These are phyloP conservation scores for Pelargonium cotyledonis DNA, from an alignment of 441 rosid genomes.

Conservation along the genomic window DNA sequence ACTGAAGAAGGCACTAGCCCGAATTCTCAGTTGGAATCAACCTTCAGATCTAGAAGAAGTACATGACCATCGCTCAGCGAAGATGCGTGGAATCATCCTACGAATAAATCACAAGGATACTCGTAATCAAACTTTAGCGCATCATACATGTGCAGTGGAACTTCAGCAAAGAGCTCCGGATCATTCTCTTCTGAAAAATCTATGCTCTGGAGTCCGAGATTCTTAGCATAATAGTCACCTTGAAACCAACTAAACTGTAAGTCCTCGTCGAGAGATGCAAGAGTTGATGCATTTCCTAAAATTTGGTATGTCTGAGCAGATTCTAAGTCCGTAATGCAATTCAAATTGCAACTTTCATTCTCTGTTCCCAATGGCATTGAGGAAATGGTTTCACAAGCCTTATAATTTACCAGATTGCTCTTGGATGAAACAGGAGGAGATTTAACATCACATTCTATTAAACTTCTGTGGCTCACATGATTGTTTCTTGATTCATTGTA, in stretches of 20 bases:
- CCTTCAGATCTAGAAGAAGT: constrained; percentile 18
- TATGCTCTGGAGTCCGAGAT: constrained; percentile 43
- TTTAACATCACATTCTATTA: constrained; percentile 22
- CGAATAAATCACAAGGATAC: constrained; percentile 51
- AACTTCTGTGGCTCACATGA: constrained; percentile 22
- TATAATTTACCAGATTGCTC: constrained; percentile 28
- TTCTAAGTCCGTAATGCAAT: constrained; percentile 34
- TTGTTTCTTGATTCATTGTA: constrained; percentile 28
- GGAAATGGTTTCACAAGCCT: constrained; percentile 34
- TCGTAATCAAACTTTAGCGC: constrained; percentile 54
- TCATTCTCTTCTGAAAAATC: constrained; percentile 41
- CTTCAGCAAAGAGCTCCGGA: constrained; percentile 36
- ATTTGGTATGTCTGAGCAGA: constrained; percentile 31
- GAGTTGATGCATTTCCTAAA: constrained; percentile 28
- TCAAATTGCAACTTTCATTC: constrained; percentile 33
- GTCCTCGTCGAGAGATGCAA: constrained; percentile 39
- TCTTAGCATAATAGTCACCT: constrained; percentile 39
- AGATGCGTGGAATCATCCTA: constrained; percentile 31
- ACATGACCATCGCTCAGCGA: constrained; percentile 12
- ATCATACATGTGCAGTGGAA: constrained; percentile 43
- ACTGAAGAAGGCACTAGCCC: constrained; percentile 26
- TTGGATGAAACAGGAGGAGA: constrained; percentile 31
- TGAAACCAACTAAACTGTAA: constrained; percentile 45
- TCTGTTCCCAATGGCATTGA: constrained; percentile 26
- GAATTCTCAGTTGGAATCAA: constrained; percentile 24